Evolutionary conservation across 2,329 filamentous ascomycete genomes (phyloP), one percentile per base, ranked within the genome.

Genomic region (Cercospora citrullina): DNA sequence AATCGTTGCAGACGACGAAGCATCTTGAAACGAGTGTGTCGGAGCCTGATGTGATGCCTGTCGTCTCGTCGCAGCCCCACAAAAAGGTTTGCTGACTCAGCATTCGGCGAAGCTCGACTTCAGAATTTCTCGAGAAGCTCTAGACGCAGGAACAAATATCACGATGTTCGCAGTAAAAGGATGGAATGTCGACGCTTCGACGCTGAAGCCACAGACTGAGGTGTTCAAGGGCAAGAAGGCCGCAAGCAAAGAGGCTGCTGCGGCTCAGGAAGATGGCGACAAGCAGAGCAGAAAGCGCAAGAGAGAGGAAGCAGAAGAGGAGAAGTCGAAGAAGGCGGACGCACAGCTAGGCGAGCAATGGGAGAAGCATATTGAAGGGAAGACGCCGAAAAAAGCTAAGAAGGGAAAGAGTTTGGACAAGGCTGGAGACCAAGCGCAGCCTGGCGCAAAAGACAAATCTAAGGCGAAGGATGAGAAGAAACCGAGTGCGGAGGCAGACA

Each of bases 111-210:
- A 59, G 55, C 55, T 59, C 55, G 16, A 36, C 16, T 48, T 51
- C 39, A 62, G 60, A 70, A 65, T 67, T 65, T 66, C 59, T 59
- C 59, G 62, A 65, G 8, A 10, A 60, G 39, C 59, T 57, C 57
- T 10, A 14, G 26, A 45, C 28, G 26, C 21, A 26, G 9, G 7
- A 45, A 16, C 23, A 16, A 4, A 45, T n/a, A 62, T 26, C 26
- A 53, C 62, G n/a, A 94, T 98, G 94, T 98, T 98, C 80, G 90
- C 93, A 9, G 94, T 98, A 31, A 91, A 92, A 76, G 95, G 95
- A 73, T 97, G 94, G 94, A 92, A 92, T 45, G 85, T 97, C 39
- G 88, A 92, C 65, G 86, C 90, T 69, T 87, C 89, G 72, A 83
- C 82, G 63, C 87, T 96, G 71, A 93, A 92, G 80, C 81, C 87